Conservation (phyloP, 495 filamentous ascomycete species). For the Penicillium odoratum region DNA sequence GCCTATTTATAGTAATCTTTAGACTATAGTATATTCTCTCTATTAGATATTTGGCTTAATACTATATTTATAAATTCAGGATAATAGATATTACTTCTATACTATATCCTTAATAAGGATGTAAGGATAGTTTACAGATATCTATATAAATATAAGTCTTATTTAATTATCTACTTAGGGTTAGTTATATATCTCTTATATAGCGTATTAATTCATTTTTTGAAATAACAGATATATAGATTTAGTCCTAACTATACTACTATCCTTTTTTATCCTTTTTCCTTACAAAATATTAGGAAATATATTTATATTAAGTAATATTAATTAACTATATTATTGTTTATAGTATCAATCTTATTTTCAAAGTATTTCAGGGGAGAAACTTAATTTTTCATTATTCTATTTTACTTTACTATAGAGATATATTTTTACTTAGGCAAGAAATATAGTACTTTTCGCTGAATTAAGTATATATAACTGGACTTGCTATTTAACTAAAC, state of each 20-base stretch:
- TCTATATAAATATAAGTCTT: not conserved
- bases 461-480: slow-evolving; percentile 12
- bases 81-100: slow-evolving; percentile 1
- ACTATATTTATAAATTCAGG: not conserved
- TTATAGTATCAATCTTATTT: slow-evolving; percentile 5
- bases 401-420: too few species aligned
- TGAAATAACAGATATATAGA: not conserved
- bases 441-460: not conserved
- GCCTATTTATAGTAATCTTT: too few species aligned
- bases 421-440: too few species aligned
- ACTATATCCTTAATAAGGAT: not conserved
- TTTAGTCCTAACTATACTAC: too few species aligned
- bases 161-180: not conserved
- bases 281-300: slow-evolving; percentile 2
- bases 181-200: not conserved
- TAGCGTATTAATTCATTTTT: not conserved
- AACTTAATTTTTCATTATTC: too few species aligned
- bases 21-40: not conserved
- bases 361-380: too few species aligned
- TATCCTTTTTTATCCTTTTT: too few species aligned
- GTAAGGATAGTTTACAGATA: not conserved
- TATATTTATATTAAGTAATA: not conserved
- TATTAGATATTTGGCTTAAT: not conserved
- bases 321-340: not conserved
- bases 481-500: not conserved